A percentile compares a stretch with the other conserved stretches of the same genome.
phyloP scores from a whole-genome alignment of 768 basidiomycete species.

The Auriscalpium vulgare region DNA sequence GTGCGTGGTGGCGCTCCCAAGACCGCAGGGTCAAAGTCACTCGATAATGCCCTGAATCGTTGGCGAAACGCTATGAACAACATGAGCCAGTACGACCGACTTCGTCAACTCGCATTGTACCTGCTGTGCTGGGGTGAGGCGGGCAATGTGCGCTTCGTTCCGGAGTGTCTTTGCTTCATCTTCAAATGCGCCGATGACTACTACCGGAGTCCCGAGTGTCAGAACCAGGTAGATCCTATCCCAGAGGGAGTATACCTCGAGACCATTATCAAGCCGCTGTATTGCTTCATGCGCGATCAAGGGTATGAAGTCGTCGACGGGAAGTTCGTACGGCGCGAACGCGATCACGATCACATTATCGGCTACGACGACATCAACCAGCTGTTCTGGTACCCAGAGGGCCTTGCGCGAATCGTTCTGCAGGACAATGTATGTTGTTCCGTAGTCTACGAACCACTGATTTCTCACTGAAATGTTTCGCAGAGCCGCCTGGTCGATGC shows the following conservation, averaged over 20 bases:
- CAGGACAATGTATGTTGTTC: slow-evolving; percentile 62
- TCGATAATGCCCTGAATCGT: slow-evolving; percentile 87
- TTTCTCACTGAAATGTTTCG: slow-evolving; percentile 2
- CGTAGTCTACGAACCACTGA: background rate
- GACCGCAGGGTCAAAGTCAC: slow-evolving; percentile 61
- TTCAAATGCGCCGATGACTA: slow-evolving; percentile 99
- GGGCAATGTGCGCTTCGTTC: slow-evolving; percentile 93
- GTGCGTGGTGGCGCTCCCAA: slow-evolving; percentile 57
- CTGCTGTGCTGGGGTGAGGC: slow-evolving; percentile 98
- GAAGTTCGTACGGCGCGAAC: slow-evolving; percentile 90
- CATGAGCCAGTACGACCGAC: slow-evolving; percentile 98
- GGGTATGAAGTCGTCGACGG: slow-evolving; percentile 94
- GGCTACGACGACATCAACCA: slow-evolving; percentile 99
- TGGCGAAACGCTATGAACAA: slow-evolving; percentile 99
- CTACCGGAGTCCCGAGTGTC: slow-evolving; percentile 96
- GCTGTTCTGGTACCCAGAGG: slow-evolving; percentile 99
- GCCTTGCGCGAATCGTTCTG: slow-evolving; percentile 86
- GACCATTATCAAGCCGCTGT: slow-evolving; percentile 88
- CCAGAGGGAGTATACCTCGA: slow-evolving; percentile 92
- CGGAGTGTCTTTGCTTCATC: slow-evolving; percentile 97
- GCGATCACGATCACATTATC: slow-evolving; percentile 90
- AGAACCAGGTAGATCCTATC: slow-evolving; percentile 87
- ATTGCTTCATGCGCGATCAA: slow-evolving; percentile 94
- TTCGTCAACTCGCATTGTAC: slow-evolving; percentile 93
- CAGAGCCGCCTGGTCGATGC: slow-evolving; percentile 89